Percentiles rank a stretch among this genome's conserved stretches.
Conservation (phyloP, 2,329 filamentous ascomycete species). For the Ophiocordyceps polyrhachis-furcata region DNA sequence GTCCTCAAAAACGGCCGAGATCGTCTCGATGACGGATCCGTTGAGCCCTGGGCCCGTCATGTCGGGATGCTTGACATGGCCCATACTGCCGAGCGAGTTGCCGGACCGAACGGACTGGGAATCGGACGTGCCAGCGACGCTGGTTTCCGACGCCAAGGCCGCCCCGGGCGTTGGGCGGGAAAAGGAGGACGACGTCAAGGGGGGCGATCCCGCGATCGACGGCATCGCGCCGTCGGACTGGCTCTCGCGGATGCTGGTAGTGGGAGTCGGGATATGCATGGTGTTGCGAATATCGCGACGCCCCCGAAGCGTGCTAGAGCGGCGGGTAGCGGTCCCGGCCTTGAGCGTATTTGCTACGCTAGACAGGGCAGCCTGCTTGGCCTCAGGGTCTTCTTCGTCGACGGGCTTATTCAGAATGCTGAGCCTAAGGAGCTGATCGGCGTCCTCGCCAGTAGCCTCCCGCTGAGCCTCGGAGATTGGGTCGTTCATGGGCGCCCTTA, state of each 20-base stretch:
- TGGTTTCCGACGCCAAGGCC: slow-evolving; percentile 43
- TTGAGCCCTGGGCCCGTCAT: slow-evolving; percentile 64
- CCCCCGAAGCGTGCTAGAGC: slow-evolving; percentile 62
- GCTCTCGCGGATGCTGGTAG: slow-evolving; percentile 14
- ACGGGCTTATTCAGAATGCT: slow-evolving; percentile 66
- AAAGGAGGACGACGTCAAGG: slow-evolving; percentile 4
- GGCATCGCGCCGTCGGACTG: slow-evolving; percentile 10
- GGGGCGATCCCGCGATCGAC: slow-evolving; percentile 3
- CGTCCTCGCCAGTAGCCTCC: slow-evolving; percentile 37
- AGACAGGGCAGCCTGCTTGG: slow-evolving; percentile 53
- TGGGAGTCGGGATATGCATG: slow-evolving; percentile 47
- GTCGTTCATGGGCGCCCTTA: slow-evolving; percentile 45
- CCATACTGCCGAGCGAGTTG: slow-evolving; percentile 53
- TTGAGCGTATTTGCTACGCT: slow-evolving; percentile 59
- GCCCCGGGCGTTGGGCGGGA: slow-evolving; percentile 28
- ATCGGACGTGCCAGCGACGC: slow-evolving; percentile 48
- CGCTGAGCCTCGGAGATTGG: slow-evolving; percentile 55
- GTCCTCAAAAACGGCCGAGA: slow-evolving; percentile 69
- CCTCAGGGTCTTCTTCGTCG: slow-evolving; percentile 57
- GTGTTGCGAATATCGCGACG: slow-evolving; percentile 85
- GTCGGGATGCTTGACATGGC: slow-evolving; percentile 63
- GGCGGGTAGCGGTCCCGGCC: slow-evolving; percentile 45
- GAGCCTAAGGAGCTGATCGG: slow-evolving; percentile 55
- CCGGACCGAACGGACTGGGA: slow-evolving; percentile 83
- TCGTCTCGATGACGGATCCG: slow-evolving; percentile 75